These are phyloP conservation scores for Colletotrichum magnum DNA, from an alignment of 2,329 filamentous ascomycete species.

Conservation along the genomic window DNA sequence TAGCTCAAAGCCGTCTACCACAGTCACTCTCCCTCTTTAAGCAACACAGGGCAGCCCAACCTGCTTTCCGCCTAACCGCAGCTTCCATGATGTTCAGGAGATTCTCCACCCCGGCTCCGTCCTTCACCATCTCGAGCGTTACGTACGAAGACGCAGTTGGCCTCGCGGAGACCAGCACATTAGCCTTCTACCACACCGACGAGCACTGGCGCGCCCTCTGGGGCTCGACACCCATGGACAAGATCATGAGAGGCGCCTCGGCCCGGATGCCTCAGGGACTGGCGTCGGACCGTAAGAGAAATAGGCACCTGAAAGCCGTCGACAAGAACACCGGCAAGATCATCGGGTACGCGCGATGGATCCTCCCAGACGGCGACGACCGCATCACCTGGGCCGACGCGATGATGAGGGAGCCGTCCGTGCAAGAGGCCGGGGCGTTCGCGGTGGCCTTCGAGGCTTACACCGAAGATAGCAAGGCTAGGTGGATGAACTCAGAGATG, in stretches of 20 bases:
- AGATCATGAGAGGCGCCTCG: conserved; percentile 19
- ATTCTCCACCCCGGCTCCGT: neutral
- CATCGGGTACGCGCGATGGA: conserved; percentile 22
- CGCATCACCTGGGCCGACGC: conserved; percentile 11
- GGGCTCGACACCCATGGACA: conserved; percentile 1
- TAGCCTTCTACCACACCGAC: conserved; percentile 19
- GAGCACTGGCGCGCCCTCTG: conserved; percentile 20
- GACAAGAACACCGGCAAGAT: conserved; percentile 2
- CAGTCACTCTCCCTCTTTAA: too few relatives aligned
- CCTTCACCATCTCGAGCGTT: conserved; percentile 15
- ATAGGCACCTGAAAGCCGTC: conserved; percentile 5
- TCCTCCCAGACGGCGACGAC: conserved; percentile 1
- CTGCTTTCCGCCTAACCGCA: too few relatives aligned
- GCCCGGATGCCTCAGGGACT: conserved; percentile 19
- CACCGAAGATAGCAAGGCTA: neutral
- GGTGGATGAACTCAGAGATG: neutral
- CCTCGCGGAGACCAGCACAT: conserved; percentile 13
- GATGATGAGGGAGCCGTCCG: neutral
- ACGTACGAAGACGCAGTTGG: conserved; percentile 7
- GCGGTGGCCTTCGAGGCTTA: neutral
- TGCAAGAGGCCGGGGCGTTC: conserved; percentile 6
- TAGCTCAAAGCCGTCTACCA: too few relatives aligned
- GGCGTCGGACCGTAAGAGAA: neutral
- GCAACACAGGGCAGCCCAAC: too few relatives aligned
- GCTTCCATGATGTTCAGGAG: neutral